Evolutionary conservation across 1,284 basidiomycete genomes (phyloP).

Genomic region (Inonotus hispidus): DNA sequence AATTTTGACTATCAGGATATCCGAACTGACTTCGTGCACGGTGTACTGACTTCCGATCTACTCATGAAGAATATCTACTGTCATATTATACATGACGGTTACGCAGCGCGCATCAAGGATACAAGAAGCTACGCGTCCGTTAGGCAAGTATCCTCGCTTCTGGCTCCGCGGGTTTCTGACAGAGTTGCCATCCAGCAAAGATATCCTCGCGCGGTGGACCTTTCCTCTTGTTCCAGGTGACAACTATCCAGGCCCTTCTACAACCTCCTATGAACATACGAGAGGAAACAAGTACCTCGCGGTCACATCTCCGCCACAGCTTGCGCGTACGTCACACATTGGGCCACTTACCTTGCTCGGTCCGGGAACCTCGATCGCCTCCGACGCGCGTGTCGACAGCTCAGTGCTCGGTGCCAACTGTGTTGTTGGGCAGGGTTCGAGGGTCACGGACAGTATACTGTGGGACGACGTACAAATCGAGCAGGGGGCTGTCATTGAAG

Average conservation of each 20-base stretch:
- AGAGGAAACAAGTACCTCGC: slow-evolving; percentile 86
- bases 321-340: slow-evolving; percentile 62
- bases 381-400: slow-evolving; percentile 55
- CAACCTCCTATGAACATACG: slow-evolving; percentile 75
- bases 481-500: slow-evolving; percentile 66
- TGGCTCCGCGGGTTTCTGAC: not conserved
- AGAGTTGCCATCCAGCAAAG: slow-evolving; percentile 54
- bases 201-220: slow-evolving; percentile 89
- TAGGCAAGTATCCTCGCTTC: slow-evolving; percentile 42
- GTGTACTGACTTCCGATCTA: slow-evolving; percentile 93
- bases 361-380: slow-evolving; percentile 56
- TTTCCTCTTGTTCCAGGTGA: slow-evolving; percentile 94
- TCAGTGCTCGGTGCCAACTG: slow-evolving; percentile 79
- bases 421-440: slow-evolving; percentile 55
- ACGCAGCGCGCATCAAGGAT: slow-evolving; percentile 85
- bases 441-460: slow-evolving; percentile 73
- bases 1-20: slow-evolving; percentile 98
- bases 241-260: slow-evolving; percentile 69
- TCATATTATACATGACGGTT: slow-evolving; percentile 80
- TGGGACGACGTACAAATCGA: slow-evolving; percentile 80
- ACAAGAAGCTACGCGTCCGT: slow-evolving; percentile 87
- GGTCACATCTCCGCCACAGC: slow-evolving; percentile 1
- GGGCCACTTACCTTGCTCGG: slow-evolving; percentile 83
- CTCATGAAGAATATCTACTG: slow-evolving; percentile 94
- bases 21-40: slow-evolving; percentile 90